phyloP scores from a whole-genome alignment of 495 filamentous ascomycete species.

The Talaromyces liani region DNA sequence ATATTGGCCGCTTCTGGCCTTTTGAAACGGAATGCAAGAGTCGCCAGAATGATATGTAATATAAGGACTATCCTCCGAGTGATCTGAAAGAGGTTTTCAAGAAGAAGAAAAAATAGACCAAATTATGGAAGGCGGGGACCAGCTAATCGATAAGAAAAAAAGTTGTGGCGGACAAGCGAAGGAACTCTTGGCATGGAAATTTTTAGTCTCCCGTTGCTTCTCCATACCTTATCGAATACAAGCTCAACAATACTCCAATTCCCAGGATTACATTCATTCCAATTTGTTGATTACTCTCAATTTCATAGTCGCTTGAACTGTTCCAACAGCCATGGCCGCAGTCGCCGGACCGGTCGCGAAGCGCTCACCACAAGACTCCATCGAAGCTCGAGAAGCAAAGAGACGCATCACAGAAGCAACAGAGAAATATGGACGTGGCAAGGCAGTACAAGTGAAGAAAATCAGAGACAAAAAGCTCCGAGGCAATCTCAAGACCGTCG shows the following conservation, averaged over 20 bases:
- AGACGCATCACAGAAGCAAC: constrained; percentile 53
- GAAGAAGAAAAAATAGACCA: constrained; percentile 8
- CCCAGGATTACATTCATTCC: background rate
- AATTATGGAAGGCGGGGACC: constrained; percentile 4
- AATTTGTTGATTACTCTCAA: background rate
- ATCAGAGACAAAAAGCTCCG: constrained; percentile 84
- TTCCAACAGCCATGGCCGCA: background rate
- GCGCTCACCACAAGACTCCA: constrained; percentile 5
- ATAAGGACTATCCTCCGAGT: background rate
- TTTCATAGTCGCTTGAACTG: background rate
- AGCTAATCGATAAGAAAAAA: constrained; percentile 27
- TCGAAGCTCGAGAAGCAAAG: constrained; percentile 26
- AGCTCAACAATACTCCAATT: background rate
- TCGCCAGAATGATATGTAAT: constrained; percentile 28
- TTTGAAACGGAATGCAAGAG: constrained; percentile 84
- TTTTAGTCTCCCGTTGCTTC: constrained; percentile 4
- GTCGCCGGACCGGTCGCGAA: background rate
- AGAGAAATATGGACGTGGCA: constrained; percentile 76
- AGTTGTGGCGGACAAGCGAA: constrained; percentile 34
- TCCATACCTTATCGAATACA: background rate
- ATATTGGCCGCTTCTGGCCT: constrained; percentile 57
- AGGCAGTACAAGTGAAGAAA: constrained; percentile 47
- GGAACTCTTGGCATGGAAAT: constrained; percentile 23
- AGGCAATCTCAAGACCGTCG: constrained; percentile 66
- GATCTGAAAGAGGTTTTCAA: too few species aligned